Base-by-base conservation (phyloP, 1,139 yeast species). In the Arxiozyma telluris region DNA sequence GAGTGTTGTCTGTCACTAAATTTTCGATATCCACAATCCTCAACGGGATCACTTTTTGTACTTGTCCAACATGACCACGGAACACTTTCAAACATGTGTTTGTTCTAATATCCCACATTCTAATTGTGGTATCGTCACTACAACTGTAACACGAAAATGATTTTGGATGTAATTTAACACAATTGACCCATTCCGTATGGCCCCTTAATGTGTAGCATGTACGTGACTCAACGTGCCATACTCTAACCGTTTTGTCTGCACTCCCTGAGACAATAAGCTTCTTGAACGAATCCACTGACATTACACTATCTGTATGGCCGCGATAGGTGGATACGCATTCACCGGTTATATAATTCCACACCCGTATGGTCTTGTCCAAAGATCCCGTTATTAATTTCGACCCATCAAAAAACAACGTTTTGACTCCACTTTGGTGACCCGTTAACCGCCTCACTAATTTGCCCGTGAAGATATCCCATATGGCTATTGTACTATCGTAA, bases 311-410 rank as follows among this genome's bases (percentile, higher is more conserved):
- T 52, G 84, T 85, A 70, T 93, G 98, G 3, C 98, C 98, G 46
- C 94, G 76, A 70, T 93, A 90, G 0, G 98, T 90, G 23, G 96
- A 87, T 30, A 93, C 83, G 66, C 97, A 91, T 66, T 87, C 87
- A 43, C 98, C 98, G 0, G 96, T 89, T 59, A 86, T 86, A 71
- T 88, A 89, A 71, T 91, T 90, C 98, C 98, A 93, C 39, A 93
- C 95, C 62, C 91, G 85, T 57, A 93, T 89, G 0, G 96, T 90
- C 52, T 85, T 80, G 71, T 93, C 98, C 67, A 89, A 76, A 1
- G 96, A 91, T 20, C 96, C 97, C 2, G 97, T 87, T 50, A 93
- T 89, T 52, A 93, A 76, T 69, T 93, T 93, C 61, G 85, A 88
- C 52, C 83, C 84, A 71, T 93, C 98, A 68, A 91, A 91, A 52